A percentile compares a stretch with the other conserved stretches of the same genome.
phyloP scores from a whole-genome alignment of 176 grass and related monocot species.

The Coix lacrymajobi region DNA sequence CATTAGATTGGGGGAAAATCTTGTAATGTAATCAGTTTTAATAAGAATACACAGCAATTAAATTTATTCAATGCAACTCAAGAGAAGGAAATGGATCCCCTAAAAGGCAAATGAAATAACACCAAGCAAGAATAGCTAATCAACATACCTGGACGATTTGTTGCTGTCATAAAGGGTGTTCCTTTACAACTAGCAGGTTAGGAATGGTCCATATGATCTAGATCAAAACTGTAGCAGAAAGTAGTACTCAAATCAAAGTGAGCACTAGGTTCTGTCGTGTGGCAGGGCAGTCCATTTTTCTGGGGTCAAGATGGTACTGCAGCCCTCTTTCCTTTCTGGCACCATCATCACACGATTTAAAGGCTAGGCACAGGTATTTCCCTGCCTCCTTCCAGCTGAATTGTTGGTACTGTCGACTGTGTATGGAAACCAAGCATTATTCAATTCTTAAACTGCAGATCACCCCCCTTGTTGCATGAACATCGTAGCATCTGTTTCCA shows the following conservation, averaged over 20 bases:
- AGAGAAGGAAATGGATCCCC: not conserved
- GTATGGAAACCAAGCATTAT: not conserved
- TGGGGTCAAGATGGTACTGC: not conserved
- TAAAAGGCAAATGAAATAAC: not conserved
- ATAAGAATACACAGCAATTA: not conserved
- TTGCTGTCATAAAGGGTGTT: not conserved
- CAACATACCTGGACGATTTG: not conserved
- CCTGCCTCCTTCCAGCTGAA: not conserved
- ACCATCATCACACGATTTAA: not conserved
- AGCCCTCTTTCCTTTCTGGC: not conserved
- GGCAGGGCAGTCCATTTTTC: not conserved
- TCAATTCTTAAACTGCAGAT: not conserved
- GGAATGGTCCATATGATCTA: conserved; percentile 6
- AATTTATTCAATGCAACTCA: not conserved
- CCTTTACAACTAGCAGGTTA: not conserved
- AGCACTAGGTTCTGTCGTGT: not conserved
- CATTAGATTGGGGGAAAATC: not conserved
- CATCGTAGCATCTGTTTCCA: not conserved
- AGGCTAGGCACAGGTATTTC: not conserved
- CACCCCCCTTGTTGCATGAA: not conserved
- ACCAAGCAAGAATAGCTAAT: not conserved
- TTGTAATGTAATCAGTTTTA: not conserved
- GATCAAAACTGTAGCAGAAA: conserved; percentile 4
- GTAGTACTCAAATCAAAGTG: not conserved
- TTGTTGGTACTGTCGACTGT: not conserved